Evolutionary conservation across 805 yeast genomes (phyloP), one percentile per base, ranked within the genome.

Genomic region (Ogataea neopini): DNA sequence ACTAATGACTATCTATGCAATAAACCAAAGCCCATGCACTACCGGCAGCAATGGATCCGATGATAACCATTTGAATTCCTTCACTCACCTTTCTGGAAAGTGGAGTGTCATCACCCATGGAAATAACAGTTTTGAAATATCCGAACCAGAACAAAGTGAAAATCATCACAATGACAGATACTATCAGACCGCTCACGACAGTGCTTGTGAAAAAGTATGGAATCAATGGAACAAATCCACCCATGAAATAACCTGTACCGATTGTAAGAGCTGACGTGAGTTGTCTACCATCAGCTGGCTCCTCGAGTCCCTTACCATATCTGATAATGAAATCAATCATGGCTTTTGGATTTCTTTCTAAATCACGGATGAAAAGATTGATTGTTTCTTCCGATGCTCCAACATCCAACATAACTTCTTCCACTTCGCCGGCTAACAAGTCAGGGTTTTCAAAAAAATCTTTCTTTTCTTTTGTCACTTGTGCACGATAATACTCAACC

Each of bases 21-120:
- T 83, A 85, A 28, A 92, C 99, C 63, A 91, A 79, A 38, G 80
- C 81, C 96, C 96, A 92, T 9, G 99, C 99, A 19, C 96, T 87
- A 4, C 96, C 96, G 4, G 99, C 98, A 18, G 99, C 98, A 26
- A 86, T 72, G n/a, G 97, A 95, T 33, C 99, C 99, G 43, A 88
- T 91, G n/a, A 85, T 68, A 45, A 89, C 83, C 98, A 94, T 92
- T 69, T 89, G 95, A 15, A 85, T 48, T 37, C 97, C 98, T 67
- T 91, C 97, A 43, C 74, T 70, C 3, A 85, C 69, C 61, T 84
- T 85, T 53, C 79, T 80, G 52, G 63, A 59, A 1, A 64, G 60
- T n/a, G 88, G 76, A 57, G 87, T 80, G 51, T 83, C 90, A 19
- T 80, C 81, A 46, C 95, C 96, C 72, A 91, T 81, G 3, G 97